Evolutionary conservation across 805 yeast species (phyloP).

Genomic region (Naumovozyma baii): DNA sequence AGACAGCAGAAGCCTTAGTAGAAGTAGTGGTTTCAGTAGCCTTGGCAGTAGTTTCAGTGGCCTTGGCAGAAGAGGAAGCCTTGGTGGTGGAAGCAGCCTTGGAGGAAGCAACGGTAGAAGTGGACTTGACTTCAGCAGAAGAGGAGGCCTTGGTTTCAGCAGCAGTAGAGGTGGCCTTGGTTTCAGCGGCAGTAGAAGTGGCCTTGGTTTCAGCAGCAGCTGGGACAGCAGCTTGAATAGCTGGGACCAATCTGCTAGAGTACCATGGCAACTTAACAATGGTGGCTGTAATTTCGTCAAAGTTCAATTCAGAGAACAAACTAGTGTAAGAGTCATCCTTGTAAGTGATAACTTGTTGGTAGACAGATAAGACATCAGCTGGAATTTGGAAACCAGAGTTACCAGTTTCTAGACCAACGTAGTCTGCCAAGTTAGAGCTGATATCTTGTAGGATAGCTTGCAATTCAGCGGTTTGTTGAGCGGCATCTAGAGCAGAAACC

Average conservation of each 20-base stretch:
- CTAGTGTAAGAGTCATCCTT: conserved; percentile 29
- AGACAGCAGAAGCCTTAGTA: conserved; percentile 5
- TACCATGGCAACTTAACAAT: conserved; percentile 30
- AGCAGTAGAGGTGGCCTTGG: conserved; percentile 3
- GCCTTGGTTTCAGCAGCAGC: conserved; percentile 4
- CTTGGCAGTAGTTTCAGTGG: conserved; percentile 1
- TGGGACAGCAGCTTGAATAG: conserved; percentile 5
- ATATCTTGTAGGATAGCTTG: conserved; percentile 13
- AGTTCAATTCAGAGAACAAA: conserved; percentile 22
- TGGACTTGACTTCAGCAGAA: too few relatives aligned
- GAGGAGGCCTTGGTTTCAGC: conserved; percentile 3
- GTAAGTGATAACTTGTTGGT: conserved; percentile 24
- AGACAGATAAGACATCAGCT: conserved; percentile 21
- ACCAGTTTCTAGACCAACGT: conserved; percentile 7
- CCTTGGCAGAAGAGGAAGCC: conserved; percentile 2
- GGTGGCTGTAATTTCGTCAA: conserved; percentile 18
- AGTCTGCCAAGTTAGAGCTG: conserved; percentile 8
- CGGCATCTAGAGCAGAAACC: conserved; percentile 4
- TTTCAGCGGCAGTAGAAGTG: conserved; percentile 3
- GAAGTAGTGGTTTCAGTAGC: conserved; percentile 3
- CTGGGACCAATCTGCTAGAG: conserved; percentile 18
- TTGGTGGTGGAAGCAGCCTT: conserved; percentile 3
- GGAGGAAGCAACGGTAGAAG: too few relatives aligned
- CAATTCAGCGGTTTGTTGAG: conserved; percentile 8
- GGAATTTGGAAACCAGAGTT: conserved; percentile 19